Evolutionary conservation across 73 alveolate species (phyloP).

Genomic region (Blepharisma stoltei): DNA sequence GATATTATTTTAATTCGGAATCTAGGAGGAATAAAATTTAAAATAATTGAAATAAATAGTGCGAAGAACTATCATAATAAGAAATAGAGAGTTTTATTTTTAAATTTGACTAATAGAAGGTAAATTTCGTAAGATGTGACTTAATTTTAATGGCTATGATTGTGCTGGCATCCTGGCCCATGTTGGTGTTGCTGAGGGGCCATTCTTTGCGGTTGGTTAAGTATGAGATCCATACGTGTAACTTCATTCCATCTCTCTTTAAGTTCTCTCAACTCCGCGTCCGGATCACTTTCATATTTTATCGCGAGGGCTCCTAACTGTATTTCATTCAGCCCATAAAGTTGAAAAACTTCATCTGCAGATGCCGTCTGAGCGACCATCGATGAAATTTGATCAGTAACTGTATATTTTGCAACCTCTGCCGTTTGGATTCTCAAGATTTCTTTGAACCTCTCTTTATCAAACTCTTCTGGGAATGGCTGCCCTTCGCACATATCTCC

Average conservation of each 20-base stretch:
- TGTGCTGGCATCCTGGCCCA: no score
- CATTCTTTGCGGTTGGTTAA: no score
- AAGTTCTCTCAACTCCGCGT: not conserved
- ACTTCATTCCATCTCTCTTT: slow-evolving; percentile 17
- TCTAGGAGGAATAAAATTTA: no score
- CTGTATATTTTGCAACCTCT: not conserved
- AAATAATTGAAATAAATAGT: no score
- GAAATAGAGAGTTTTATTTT: no score
- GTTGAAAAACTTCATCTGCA: not conserved
- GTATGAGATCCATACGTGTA: no score
- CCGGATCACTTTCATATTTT: not conserved
- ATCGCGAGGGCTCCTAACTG: not conserved
- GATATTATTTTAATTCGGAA: no score
- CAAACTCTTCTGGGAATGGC: slow-evolving; percentile 18
- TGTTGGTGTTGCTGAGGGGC: no score
- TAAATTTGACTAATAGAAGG: no score
- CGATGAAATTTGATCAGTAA: slow-evolving; percentile 1
- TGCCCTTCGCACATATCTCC: slow-evolving; percentile 22
- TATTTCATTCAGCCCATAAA: not conserved
- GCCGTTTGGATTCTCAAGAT: not conserved
- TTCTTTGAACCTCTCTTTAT: not conserved
- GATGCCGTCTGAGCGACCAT: not conserved
- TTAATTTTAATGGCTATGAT: no score
- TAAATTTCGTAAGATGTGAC: no score
- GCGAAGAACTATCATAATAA: no score